Evolutionary conservation across 2,329 filamentous ascomycete genomes (phyloP).

Genomic region (Diaporthe sp.): DNA sequence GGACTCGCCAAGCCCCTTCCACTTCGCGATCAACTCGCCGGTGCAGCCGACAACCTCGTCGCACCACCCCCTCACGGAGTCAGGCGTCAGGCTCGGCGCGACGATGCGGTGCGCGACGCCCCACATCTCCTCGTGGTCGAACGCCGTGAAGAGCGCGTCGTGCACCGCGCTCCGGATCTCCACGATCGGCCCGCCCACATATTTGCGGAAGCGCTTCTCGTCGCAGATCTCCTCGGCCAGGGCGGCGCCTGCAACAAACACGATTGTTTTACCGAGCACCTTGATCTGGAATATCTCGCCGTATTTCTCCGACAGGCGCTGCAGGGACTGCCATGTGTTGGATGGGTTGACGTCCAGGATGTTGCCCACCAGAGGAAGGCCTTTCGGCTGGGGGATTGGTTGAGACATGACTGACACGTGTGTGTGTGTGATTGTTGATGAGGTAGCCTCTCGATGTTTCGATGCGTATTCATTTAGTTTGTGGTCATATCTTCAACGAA

Average conservation of each 20-base stretch:
- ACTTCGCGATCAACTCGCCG: constrained; percentile 60
- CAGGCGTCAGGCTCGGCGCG: constrained; percentile 53
- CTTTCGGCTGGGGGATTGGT: constrained; percentile 61
- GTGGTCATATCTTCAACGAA: not conserved
- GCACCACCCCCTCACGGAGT: constrained; percentile 50
- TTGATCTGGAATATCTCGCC: constrained; percentile 60
- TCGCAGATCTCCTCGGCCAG: constrained; percentile 59
- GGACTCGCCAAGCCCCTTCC: constrained; percentile 45
- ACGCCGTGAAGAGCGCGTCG: constrained; percentile 64
- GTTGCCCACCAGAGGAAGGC: constrained; percentile 62
- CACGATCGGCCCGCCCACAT: constrained; percentile 61
- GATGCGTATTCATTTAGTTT: not conserved
- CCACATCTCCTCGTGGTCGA: constrained; percentile 59
- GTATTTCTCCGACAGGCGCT: constrained; percentile 58
- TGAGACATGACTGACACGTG: constrained; percentile 47
- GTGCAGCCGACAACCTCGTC: constrained; percentile 60
- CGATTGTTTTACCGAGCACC: constrained; percentile 50
- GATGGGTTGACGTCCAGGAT: constrained; percentile 59
- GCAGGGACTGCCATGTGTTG: constrained; percentile 61
- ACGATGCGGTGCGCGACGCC: constrained; percentile 63
- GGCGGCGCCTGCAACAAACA: constrained; percentile 54
- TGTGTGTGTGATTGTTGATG: not conserved
- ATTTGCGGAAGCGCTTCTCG: constrained; percentile 64
- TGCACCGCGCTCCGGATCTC: constrained; percentile 62
- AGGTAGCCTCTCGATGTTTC: not conserved